phyloP scores from a whole-genome alignment of 2,329 filamentous ascomycete species.

The Claviceps capensis region DNA sequence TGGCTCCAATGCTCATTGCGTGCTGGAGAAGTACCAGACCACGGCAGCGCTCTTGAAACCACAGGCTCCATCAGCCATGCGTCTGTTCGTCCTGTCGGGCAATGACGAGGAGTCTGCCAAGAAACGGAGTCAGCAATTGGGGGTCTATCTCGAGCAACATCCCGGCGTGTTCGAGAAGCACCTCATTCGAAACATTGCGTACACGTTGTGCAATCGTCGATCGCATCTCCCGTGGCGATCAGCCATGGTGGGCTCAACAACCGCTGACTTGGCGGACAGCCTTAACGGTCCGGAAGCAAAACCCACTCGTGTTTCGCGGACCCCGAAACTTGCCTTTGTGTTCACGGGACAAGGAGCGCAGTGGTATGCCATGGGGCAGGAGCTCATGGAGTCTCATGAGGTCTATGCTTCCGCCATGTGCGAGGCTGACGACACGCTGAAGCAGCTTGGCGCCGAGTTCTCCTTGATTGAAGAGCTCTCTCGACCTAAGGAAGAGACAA shows the following conservation, averaged over 20 bases:
- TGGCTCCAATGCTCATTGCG: slow-evolving; percentile 30
- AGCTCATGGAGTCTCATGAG: slow-evolving; percentile 21
- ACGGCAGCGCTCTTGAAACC: slow-evolving; percentile 3
- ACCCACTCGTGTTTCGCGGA: slow-evolving; percentile 7
- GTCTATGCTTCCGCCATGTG: slow-evolving; percentile 21
- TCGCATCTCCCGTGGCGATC: slow-evolving; percentile 29
- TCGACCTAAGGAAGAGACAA: slow-evolving; percentile 19
- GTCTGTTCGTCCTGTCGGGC: slow-evolving; percentile 29
- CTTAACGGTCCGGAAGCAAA: slow-evolving; percentile 21
- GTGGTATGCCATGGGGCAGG: slow-evolving; percentile 24
- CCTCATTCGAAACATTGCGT: slow-evolving; percentile 32
- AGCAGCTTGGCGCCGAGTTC: slow-evolving; percentile 21
- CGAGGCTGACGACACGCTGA: slow-evolving; percentile 19
- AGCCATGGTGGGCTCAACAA: slow-evolving; percentile 28
- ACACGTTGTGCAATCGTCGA: slow-evolving; percentile 32
- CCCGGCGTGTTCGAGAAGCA: slow-evolving; percentile 28
- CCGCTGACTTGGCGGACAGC: slow-evolving; percentile 29
- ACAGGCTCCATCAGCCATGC: slow-evolving; percentile 8
- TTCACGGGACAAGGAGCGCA: slow-evolving; percentile 29
- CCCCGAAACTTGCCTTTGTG: slow-evolving; percentile 17
- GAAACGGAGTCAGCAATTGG: slow-evolving; percentile 17
- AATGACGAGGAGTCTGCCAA: slow-evolving; percentile 23
- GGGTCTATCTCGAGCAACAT: slow-evolving; percentile 26
- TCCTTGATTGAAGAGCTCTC: slow-evolving; percentile 24
- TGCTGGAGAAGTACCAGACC: slow-evolving; percentile 17